phyloP scores from a whole-genome alignment of 2,329 filamentous ascomycete genomes.

The Elsinoe arachidis region DNA sequence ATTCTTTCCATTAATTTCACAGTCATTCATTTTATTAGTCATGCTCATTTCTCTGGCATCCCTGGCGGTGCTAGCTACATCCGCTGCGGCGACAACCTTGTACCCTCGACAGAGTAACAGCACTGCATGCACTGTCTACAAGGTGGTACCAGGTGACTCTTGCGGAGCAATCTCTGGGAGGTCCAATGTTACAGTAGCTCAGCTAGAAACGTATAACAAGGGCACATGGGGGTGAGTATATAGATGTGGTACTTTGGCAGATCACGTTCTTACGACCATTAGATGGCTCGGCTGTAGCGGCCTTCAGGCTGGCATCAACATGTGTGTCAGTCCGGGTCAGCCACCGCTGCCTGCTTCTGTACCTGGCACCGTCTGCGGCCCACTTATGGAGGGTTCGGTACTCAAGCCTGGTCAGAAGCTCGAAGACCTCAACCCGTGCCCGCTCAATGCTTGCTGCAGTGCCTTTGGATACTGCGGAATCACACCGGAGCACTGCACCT shows the following conservation, averaged over 20 bases:
- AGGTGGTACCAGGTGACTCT: conserved; percentile 25
- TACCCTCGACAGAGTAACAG: neutral
- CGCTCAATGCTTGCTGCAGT: conserved; percentile 36
- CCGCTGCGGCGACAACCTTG: neutral
- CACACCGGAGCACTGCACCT: conserved; percentile 38
- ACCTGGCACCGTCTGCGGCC: conserved; percentile 38
- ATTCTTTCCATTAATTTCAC: neutral
- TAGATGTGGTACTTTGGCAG: neutral
- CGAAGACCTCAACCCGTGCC: conserved; percentile 23
- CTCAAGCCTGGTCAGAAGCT: conserved; percentile 30
- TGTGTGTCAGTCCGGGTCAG: conserved; percentile 35
- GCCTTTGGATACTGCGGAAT: conserved; percentile 33
- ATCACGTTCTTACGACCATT: neutral
- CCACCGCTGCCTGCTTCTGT: conserved; percentile 33
- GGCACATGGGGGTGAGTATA: conserved; percentile 28
- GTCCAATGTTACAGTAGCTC: conserved; percentile 17
- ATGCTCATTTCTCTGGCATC: neutral
- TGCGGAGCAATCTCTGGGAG: conserved; percentile 27
- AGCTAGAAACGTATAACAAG: conserved; percentile 26
- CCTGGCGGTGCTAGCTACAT: neutral
- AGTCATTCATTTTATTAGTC: neutral
- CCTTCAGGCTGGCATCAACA: conserved; percentile 24
- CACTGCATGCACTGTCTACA: conserved; percentile 27
- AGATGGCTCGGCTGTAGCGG: conserved; percentile 31
- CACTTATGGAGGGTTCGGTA: conserved; percentile 21